phyloP scores from a whole-genome alignment of 108 stramenopile species.

The Cyclotella baltica region DNA sequence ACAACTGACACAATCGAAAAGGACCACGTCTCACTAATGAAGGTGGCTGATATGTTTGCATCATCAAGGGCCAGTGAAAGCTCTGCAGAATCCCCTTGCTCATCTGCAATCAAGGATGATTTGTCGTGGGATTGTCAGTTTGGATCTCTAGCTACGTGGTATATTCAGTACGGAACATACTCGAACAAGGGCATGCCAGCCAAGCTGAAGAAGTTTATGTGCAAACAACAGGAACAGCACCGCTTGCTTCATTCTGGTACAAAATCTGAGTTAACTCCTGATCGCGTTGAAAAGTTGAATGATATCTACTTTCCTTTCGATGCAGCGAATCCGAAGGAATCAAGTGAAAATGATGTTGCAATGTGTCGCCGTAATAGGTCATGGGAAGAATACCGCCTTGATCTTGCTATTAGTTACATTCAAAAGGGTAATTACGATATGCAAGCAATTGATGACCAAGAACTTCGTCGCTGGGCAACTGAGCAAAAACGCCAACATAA shows the following conservation, averaged over 20 bases:
- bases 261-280: slow-evolving; percentile 31
- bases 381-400: slow-evolving; percentile 45
- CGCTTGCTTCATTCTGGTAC: slow-evolving; percentile 28
- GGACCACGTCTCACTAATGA: slow-evolving; percentile 24
- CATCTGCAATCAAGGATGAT: slow-evolving; percentile 24
- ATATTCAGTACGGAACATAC: slow-evolving; percentile 40
- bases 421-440: slow-evolving; percentile 46
- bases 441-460: slow-evolving; percentile 31
- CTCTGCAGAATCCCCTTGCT: background rate
- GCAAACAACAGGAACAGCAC: slow-evolving; percentile 39
- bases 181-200: slow-evolving; percentile 37
- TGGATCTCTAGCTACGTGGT: slow-evolving; percentile 36
- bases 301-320: slow-evolving; percentile 39
- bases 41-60: slow-evolving; percentile 19
- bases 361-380: slow-evolving; percentile 29
- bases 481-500: slow-evolving; percentile 42
- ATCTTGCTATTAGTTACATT: slow-evolving; percentile 43
- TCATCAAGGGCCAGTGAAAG: slow-evolving; percentile 17
- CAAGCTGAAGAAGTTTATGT: slow-evolving; percentile 41
- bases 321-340: slow-evolving; percentile 20
- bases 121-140: slow-evolving; percentile 34
- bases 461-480: slow-evolving; percentile 44
- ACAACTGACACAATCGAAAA: background rate
- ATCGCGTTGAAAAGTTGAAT: slow-evolving; percentile 33
- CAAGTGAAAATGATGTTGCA: slow-evolving; percentile 19